These are phyloP conservation scores for Dimargaris cristalligena DNA, from an alignment of 192 early-diverging fungal genomes.

Conservation along the genomic window DNA sequence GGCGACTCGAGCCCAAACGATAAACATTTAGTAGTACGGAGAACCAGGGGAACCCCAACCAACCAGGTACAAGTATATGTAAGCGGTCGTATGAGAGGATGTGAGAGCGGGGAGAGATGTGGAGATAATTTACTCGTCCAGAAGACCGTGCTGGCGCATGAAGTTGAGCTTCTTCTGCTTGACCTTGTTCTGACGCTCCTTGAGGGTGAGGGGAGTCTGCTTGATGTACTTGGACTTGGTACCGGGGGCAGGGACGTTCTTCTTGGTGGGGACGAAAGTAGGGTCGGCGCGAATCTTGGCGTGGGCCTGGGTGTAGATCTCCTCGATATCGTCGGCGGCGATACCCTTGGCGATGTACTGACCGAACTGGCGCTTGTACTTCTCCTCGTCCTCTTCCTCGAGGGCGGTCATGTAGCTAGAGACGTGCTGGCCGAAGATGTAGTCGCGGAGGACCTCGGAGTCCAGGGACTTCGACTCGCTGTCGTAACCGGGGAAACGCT, in stretches of 20 bases:
- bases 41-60: no score
- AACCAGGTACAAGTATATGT: no score
- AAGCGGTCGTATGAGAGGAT: no score
- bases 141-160: slow-evolving; percentile 26
- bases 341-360: slow-evolving; percentile 80
- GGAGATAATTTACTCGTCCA: slow-evolving; percentile 25
- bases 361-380: slow-evolving; percentile 90
- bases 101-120: no score
- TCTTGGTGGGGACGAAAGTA: slow-evolving; percentile 42
- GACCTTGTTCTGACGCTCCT: slow-evolving; percentile 79
- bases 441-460: slow-evolving; percentile 78
- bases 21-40: no score
- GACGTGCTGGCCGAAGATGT: slow-evolving; percentile 98
- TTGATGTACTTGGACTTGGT: slow-evolving; percentile 57
- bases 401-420: slow-evolving; percentile 96
- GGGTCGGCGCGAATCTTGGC: slow-evolving; percentile 89
- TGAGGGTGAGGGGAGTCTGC: slow-evolving; percentile 61
- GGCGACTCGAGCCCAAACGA: no score
- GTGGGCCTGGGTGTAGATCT: slow-evolving; percentile 86
- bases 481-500: slow-evolving; percentile 96
- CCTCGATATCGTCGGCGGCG: slow-evolving; percentile 81
- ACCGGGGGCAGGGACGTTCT: slow-evolving; percentile 46
- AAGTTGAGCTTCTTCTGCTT: slow-evolving; percentile 79
- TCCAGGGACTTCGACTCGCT: slow-evolving; percentile 71
- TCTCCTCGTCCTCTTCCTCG: slow-evolving; percentile 97